Conservation (phyloP, 2,329 filamentous ascomycete species). For the Alternaria panax region DNA sequence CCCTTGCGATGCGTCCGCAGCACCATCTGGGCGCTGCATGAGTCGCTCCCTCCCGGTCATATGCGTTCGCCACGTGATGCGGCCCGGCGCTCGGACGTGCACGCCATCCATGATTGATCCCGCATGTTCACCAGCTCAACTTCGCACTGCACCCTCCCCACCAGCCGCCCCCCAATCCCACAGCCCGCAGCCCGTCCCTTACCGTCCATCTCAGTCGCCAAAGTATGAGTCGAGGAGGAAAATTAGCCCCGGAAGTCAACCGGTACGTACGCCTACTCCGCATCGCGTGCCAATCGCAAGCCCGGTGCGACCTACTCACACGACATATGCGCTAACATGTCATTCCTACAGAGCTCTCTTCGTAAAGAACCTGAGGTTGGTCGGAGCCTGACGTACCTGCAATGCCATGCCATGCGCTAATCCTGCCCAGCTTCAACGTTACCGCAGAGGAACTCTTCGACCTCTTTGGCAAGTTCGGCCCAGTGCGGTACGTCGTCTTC, state of each 20-base stretch:
- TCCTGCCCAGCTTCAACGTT: constrained; percentile 84
- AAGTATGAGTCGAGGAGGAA: constrained; percentile 96
- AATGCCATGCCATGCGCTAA: constrained; percentile 22
- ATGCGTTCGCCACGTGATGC: constrained; percentile 12
- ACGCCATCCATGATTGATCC: constrained; percentile 14
- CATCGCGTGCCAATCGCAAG: constrained; percentile 24
- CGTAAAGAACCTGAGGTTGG: constrained; percentile 97
- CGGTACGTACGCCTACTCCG: constrained; percentile 67
- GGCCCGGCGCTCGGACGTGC: constrained; percentile 8
- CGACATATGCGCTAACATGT: constrained; percentile 44
- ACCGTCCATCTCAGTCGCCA: constrained; percentile 38
- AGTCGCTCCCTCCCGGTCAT: constrained; percentile 4
- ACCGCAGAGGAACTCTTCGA: constrained; percentile 97
- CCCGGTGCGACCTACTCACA: constrained; percentile 32
- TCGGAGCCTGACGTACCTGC: neutral
- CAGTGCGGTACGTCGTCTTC: constrained; percentile 76
- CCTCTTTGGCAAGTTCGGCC: constrained; percentile 96
- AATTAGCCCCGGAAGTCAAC: constrained; percentile 99
- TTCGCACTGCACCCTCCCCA: constrained; percentile 11
- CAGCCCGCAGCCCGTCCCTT: constrained; percentile 33
- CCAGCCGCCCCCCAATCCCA: constrained; percentile 18
- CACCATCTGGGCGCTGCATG: constrained; percentile 8
- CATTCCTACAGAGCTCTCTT: constrained; percentile 82
- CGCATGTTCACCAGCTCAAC: constrained; percentile 18
- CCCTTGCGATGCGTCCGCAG: constrained; percentile 1